Percentiles rank a stretch among this genome's conserved stretches.
Evolutionary conservation across 306 rosid genomes (phyloP).

Genomic region (Corylus avellana): DNA sequence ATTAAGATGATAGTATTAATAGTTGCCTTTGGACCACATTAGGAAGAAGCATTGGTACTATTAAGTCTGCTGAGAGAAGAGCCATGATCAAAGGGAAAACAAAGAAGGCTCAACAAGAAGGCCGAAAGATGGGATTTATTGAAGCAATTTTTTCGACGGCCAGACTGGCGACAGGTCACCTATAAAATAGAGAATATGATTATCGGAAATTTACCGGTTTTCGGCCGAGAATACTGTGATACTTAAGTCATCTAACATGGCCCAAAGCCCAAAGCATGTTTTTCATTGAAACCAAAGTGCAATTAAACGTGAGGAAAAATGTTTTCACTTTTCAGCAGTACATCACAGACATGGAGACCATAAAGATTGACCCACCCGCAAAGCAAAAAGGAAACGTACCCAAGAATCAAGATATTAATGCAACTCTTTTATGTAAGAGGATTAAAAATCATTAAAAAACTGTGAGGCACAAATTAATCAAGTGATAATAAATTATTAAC

Average conservation of each 20-base stretch:
- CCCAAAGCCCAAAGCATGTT: not conserved
- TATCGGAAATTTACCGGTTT: too few species aligned
- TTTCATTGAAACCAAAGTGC: not conserved
- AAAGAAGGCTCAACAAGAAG: not conserved
- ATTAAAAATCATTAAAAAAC: not conserved
- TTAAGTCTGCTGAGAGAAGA: not conserved
- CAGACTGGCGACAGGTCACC: too few species aligned
- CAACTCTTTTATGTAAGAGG: not conserved
- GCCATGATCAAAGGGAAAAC: too few species aligned
- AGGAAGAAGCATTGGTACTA: not conserved
- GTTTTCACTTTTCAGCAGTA: not conserved
- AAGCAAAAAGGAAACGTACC: not conserved
- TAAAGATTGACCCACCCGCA: not conserved
- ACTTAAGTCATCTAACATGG: not conserved
- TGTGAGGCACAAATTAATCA: not conserved
- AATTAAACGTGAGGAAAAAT: not conserved
- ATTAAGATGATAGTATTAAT: not conserved
- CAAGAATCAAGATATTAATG: not conserved
- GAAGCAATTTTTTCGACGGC: not conserved
- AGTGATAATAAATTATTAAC: too few species aligned
- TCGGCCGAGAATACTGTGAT: too few species aligned
- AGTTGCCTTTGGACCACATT: conserved; percentile 5
- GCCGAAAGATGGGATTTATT: not conserved
- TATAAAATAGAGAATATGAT: too few species aligned
- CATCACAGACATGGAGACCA: not conserved